phyloP scores from a whole-genome alignment of 169 alveolate genomes.

The Blepharisma undulans region DNA sequence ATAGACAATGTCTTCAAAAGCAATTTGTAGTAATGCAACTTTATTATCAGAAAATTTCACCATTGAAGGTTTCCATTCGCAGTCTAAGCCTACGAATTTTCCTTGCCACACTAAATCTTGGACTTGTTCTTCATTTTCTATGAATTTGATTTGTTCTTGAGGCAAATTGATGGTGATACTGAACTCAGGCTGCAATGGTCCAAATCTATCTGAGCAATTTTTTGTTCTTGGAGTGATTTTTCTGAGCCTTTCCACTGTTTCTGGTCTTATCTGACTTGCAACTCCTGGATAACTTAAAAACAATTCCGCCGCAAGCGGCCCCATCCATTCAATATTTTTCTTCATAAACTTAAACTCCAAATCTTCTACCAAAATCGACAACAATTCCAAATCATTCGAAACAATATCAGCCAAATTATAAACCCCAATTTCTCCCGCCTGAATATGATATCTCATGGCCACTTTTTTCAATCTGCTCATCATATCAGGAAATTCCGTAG shows the following conservation, averaged over 20 bases:
- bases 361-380: not conserved
- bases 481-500: slow-evolving; percentile 6
- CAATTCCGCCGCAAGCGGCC: not conserved
- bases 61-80: slow-evolving; percentile 24
- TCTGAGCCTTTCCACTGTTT: not conserved
- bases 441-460: not conserved
- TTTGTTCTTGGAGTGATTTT: not conserved
- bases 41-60: not conserved
- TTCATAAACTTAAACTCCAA: slow-evolving; percentile 5
- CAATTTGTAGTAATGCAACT: slow-evolving; percentile 14
- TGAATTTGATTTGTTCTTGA: not conserved
- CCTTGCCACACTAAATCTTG: not conserved
- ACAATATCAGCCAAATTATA: slow-evolving; percentile 1
- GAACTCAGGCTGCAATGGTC: slow-evolving; percentile 16
- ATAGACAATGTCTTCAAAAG: slow-evolving; percentile 35
- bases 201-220: not conserved
- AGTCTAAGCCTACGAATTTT: slow-evolving; percentile 6
- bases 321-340: not conserved
- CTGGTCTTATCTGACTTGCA: not conserved
- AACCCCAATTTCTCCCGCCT: not conserved
- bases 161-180: not conserved
- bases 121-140: not conserved
- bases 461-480: not conserved
- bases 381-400: not conserved
- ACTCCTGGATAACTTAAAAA: not conserved